These are phyloP conservation scores for Thraustochytrium striatum DNA, from an alignment of 352 stramenopile species.

Conservation along the genomic window DNA sequence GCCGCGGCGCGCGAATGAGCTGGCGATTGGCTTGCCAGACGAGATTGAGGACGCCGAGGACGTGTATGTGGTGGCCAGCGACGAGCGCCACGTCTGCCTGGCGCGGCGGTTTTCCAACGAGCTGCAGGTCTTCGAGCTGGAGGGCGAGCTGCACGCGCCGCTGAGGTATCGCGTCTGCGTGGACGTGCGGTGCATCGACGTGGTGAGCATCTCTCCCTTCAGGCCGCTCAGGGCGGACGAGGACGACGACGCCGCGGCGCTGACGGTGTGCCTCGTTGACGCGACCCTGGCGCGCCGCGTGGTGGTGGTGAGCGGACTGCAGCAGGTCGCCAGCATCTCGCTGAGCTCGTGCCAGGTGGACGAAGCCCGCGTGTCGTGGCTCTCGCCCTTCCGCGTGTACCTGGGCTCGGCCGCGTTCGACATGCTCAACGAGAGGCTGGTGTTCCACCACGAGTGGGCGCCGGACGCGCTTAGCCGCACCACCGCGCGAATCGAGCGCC, in stretches of 20 bases:
- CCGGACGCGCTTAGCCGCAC: background rate
- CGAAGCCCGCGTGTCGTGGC: background rate
- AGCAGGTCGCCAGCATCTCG: slow-evolving; percentile 28
- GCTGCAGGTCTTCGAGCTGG: background rate
- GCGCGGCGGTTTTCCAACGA: background rate
- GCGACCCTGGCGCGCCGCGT: background rate
- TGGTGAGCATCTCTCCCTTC: slow-evolving; percentile 27
- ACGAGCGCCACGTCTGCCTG: background rate
- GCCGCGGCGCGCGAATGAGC: background rate
- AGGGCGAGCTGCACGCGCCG: no score
- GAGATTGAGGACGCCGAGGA: no score
- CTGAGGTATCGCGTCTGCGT: no score
- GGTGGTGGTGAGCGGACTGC: slow-evolving; percentile 7
- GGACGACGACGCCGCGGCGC: no score
- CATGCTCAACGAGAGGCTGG: background rate
- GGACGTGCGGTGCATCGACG: slow-evolving; percentile 22
- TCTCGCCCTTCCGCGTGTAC: slow-evolving; percentile 18
- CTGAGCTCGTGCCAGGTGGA: slow-evolving; percentile 2
- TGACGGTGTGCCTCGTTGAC: slow-evolving; percentile 28
- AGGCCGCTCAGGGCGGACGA: no score
- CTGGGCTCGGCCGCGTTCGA: background rate
- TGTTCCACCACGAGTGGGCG: background rate
- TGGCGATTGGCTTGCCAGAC: no score
- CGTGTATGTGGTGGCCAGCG: background rate
- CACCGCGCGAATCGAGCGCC: background rate